A percentile compares a stretch with the other conserved stretches of the same genome.
Conservation (phyloP, 2,329 filamentous ascomycete species). For the Zymoseptoria crescenta region DNA sequence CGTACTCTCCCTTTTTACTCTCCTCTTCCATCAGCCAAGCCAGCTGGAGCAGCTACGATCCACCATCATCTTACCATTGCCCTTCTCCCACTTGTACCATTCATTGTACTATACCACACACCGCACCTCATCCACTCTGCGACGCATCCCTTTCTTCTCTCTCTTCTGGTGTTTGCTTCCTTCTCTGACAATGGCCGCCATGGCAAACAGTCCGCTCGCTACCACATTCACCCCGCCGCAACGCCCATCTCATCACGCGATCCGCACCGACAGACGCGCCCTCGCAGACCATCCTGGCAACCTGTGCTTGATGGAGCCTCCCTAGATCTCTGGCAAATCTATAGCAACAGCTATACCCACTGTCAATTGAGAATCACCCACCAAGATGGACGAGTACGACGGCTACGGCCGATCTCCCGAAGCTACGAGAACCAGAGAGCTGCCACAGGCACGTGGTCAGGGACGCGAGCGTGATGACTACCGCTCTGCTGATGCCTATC, state of each 20-base stretch:
- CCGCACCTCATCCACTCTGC: conserved; percentile 7
- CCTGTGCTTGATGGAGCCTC: conserved; percentile 13
- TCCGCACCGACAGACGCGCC: not conserved
- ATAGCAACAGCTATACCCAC: not conserved
- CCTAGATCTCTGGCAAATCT: conserved; percentile 4
- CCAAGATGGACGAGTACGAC: conserved; percentile 18
- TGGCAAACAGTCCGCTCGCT: conserved; percentile 21
- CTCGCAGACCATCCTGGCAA: not conserved
- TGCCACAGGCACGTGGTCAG: conserved; percentile 6
- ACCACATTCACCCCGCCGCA: conserved; percentile 1
- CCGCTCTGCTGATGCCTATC: conserved; percentile 21
- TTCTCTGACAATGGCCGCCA: conserved; percentile 21
- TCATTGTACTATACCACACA: not conserved
- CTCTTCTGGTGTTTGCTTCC: conserved; percentile 14
- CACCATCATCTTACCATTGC: not conserved
- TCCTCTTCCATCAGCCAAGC: conserved; percentile 8
- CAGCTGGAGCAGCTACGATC: not conserved
- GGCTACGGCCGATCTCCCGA: conserved; percentile 4
- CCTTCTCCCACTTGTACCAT: not conserved
- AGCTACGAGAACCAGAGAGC: not conserved
- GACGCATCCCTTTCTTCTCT: conserved; percentile 24
- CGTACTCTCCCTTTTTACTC: conserved; percentile 18
- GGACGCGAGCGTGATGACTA: conserved; percentile 22
- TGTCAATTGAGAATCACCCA: not conserved
- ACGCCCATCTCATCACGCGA: not conserved